phyloP scores from a whole-genome alignment of 345 rosid species.

The Salix udensis region DNA sequence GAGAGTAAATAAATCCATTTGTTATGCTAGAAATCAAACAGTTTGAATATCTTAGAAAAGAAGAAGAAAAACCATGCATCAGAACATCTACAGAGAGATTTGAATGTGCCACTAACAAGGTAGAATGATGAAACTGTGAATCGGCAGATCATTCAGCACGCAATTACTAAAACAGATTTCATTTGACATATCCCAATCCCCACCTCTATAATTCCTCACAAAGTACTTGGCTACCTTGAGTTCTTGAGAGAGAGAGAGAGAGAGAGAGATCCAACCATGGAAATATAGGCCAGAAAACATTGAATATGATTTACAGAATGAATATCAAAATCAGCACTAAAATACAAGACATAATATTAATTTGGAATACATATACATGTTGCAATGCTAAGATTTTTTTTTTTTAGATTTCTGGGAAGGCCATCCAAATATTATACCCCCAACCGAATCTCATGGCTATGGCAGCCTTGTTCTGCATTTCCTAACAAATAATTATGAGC shows the following conservation, averaged over 20 bases:
- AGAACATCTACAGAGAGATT: neutral
- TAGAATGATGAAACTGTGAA: neutral
- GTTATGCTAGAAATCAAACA: neutral
- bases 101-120: neutral
- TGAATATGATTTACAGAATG: neutral
- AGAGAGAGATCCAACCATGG: neutral
- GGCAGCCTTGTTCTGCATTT: conserved; percentile 34
- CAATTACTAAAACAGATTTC: neutral
- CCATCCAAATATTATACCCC: conserved; percentile 44
- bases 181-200: neutral
- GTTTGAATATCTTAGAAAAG: neutral
- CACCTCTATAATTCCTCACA: neutral
- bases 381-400: conserved; percentile 7
- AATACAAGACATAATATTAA: conserved; percentile 18
- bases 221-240: neutral
- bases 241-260: neutral
- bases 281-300: neutral
- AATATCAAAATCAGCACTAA: conserved; percentile 8
- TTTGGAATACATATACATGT: conserved; percentile 16
- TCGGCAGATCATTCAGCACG: neutral
- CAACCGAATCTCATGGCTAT: conserved; percentile 34
- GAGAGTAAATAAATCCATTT: neutral
- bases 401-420: conserved; percentile 25
- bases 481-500: conserved; percentile 30
- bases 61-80: neutral